phyloP scores from a whole-genome alignment of 345 rosid species.

The Dipteronia dyeriana region DNA sequence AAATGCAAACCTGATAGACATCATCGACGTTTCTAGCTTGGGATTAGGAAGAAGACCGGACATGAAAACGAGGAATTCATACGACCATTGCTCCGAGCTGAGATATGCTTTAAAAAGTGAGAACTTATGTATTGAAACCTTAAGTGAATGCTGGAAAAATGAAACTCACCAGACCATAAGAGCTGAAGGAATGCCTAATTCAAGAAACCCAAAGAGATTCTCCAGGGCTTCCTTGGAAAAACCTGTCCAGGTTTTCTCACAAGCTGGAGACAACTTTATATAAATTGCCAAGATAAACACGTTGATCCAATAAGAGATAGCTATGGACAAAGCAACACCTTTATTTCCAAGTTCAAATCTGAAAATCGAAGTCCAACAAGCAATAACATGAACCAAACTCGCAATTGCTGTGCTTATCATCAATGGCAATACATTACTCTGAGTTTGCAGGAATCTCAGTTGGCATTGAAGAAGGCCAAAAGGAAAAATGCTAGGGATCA shows the following conservation, averaged over 20 bases:
- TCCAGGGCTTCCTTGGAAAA: conserved; percentile 29
- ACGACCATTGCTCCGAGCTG: conserved; percentile 43
- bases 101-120: background rate
- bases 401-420: conserved; percentile 27
- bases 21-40: conserved; percentile 39
- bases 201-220: conserved; percentile 28
- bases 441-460: conserved; percentile 35
- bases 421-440: conserved; percentile 29
- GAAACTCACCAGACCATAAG: conserved; percentile 39
- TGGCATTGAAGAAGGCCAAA: conserved; percentile 40
- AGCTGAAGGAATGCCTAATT: conserved; percentile 38
- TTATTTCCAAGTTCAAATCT: conserved; percentile 27
- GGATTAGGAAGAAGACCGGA: conserved; percentile 44
- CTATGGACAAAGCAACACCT: conserved; percentile 40
- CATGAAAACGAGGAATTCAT: conserved; percentile 34
- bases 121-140: background rate
- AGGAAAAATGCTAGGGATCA: conserved; percentile 38
- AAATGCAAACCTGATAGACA: conserved; percentile 36
- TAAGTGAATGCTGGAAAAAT: no score
- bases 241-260: conserved; percentile 39
- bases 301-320: conserved; percentile 38
- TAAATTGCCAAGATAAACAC: conserved; percentile 33
- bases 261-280: conserved; percentile 34
- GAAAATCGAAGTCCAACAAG: conserved; percentile 30
- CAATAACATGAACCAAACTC: conserved; percentile 33